A percentile compares a stretch with the other conserved stretches of the same genome.
Evolutionary conservation across 192 early-diverging fungal genomes (phyloP).

Genomic region (Rhizoclosmatium globosum): DNA sequence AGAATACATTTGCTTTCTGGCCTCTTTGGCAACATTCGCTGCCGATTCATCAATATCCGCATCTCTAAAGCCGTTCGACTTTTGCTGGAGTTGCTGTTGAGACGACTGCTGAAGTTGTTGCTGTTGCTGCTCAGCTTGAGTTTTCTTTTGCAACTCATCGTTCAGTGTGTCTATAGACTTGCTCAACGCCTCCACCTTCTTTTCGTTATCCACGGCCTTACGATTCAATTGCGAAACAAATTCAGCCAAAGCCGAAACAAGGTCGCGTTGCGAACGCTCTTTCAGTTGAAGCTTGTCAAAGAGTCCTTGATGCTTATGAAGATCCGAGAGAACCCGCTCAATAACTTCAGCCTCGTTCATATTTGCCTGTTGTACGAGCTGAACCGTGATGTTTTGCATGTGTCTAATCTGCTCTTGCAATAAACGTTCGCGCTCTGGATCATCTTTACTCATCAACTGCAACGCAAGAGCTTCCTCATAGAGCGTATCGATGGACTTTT

Average conservation of each 20-base stretch:
- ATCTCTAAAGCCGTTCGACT: neutral
- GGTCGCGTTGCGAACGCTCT: neutral
- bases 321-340: slow-evolving; percentile 23
- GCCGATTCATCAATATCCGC: slow-evolving; percentile 13
- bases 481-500: slow-evolving; percentile 28
- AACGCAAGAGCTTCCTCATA: slow-evolving; percentile 20
- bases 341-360: slow-evolving; percentile 21
- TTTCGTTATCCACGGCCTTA: slow-evolving; percentile 20
- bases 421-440: slow-evolving; percentile 13
- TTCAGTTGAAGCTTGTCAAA: slow-evolving; percentile 23
- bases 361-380: slow-evolving; percentile 13
- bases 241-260: slow-evolving; percentile 2
- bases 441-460: neutral
- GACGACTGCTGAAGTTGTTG: neutral
- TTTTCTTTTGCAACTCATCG: slow-evolving; percentile 25
- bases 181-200: slow-evolving; percentile 16
- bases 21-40: neutral
- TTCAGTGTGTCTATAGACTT: slow-evolving; percentile 39
- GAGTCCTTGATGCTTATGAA: slow-evolving; percentile 4
- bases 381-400: slow-evolving; percentile 29
- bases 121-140: neutral
- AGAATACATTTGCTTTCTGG: slow-evolving; percentile 5
- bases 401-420: slow-evolving; percentile 26
- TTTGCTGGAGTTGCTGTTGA: neutral
- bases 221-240: slow-evolving; percentile 17